phyloP scores from a whole-genome alignment of 2,329 filamentous ascomycete species.

The Cercospora zeina region DNA sequence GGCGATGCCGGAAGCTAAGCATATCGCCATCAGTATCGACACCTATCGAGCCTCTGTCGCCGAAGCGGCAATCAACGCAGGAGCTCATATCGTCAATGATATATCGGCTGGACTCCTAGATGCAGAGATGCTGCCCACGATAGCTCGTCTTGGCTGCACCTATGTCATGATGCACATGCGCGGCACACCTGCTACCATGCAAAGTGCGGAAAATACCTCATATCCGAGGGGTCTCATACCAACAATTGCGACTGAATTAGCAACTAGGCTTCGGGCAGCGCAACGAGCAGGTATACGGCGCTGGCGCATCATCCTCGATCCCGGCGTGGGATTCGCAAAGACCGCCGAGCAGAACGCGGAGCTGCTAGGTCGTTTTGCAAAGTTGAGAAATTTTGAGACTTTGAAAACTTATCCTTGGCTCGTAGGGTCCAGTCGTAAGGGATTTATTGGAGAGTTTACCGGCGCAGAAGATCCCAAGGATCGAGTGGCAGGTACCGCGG shows the following conservation, averaged over 20 bases:
- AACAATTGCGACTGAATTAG: slow-evolving; percentile 67
- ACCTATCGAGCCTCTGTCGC: slow-evolving; percentile 89
- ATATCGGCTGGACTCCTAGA: slow-evolving; percentile 82
- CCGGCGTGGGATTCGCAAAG: slow-evolving; percentile 93
- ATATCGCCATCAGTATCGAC: slow-evolving; percentile 81
- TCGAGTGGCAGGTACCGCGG: slow-evolving; percentile 81
- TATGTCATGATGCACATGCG: slow-evolving; percentile 93
- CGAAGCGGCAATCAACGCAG: slow-evolving; percentile 69
- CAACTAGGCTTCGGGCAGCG: slow-evolving; percentile 70
- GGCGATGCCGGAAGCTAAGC: slow-evolving; percentile 60
- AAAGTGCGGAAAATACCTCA: slow-evolving; percentile 51
- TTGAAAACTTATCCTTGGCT: slow-evolving; percentile 79
- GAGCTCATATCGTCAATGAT: slow-evolving; percentile 93
- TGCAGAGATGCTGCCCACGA: slow-evolving; percentile 74
- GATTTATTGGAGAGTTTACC: slow-evolving; percentile 81
- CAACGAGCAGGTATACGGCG: slow-evolving; percentile 77
- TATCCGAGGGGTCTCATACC: slow-evolving; percentile 70
- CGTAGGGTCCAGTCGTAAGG: slow-evolving; percentile 83
- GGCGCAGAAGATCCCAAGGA: slow-evolving; percentile 69
- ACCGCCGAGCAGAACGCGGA: slow-evolving; percentile 76
- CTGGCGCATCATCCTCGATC: slow-evolving; percentile 94
- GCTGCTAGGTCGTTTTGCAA: slow-evolving; percentile 68
- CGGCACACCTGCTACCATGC: slow-evolving; percentile 82
- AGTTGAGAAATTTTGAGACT: slow-evolving; percentile 56
- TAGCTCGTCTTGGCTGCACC: slow-evolving; percentile 74